phyloP scores from a whole-genome alignment of 73 alveolate species.

The Paramecium pentaurelia region DNA sequence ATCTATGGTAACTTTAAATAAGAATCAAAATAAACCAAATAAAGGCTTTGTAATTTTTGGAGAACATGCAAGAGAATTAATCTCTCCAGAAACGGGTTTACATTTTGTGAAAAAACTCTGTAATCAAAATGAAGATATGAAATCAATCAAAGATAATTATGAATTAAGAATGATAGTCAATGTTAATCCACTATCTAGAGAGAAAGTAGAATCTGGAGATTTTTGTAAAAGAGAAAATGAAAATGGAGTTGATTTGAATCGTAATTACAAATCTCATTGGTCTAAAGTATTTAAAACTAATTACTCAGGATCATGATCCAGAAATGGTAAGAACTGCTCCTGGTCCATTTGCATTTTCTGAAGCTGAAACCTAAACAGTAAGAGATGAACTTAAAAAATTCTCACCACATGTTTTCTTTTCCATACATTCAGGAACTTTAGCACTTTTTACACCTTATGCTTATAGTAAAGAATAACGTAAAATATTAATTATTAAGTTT shows the following conservation, averaged over 20 bases:
- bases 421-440: slow-evolving; percentile 60
- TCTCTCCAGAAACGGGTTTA: slow-evolving; percentile 64
- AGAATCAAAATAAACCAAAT: slow-evolving; percentile 26
- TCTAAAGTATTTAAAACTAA: background rate
- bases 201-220: slow-evolving; percentile 67
- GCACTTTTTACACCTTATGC: slow-evolving; percentile 54
- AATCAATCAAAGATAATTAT: slow-evolving; percentile 17
- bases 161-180: slow-evolving; percentile 57
- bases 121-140: background rate
- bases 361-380: slow-evolving; percentile 60
- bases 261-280: slow-evolving; percentile 71
- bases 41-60: slow-evolving; percentile 66
- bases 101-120: slow-evolving; percentile 45
- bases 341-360: slow-evolving; percentile 67
- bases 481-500: background rate
- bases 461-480: slow-evolving; percentile 32
- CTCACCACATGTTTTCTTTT: slow-evolving; percentile 56
- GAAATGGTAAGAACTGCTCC: slow-evolving; percentile 35
- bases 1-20: background rate
- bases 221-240: slow-evolving; percentile 65
- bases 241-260: slow-evolving; percentile 66
- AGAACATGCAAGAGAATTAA: slow-evolving; percentile 72
- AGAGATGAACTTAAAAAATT: slow-evolving; percentile 32
- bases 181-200: slow-evolving; percentile 64
- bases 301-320: slow-evolving; percentile 7